A percentile compares a stretch with the other conserved stretches of the same genome.
Evolutionary conservation across 257 asterid genomes (phyloP).

Genomic region (Prunella vulgaris): DNA sequence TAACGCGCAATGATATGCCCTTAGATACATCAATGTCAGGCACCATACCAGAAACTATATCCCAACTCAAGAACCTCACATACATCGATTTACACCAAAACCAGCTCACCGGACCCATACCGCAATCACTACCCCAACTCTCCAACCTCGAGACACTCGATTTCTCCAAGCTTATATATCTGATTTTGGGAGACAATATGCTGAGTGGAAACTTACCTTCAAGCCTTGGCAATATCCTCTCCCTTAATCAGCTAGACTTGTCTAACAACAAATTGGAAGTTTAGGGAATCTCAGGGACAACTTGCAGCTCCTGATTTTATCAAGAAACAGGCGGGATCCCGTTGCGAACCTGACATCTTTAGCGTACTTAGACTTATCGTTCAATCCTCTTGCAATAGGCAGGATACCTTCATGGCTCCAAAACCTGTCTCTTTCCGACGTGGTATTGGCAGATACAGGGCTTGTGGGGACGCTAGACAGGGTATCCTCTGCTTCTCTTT

Average conservation of each 20-base stretch:
- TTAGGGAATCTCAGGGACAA: constrained; percentile 37
- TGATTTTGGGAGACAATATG: constrained; percentile 42
- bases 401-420: constrained; percentile 46
- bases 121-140: constrained; percentile 36
- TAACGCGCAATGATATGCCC: too few relatives aligned
- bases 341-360: too few relatives aligned
- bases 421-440: constrained; percentile 31
- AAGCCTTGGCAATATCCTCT: constrained; percentile 42
- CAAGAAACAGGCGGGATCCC: too few relatives aligned
- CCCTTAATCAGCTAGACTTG: constrained; percentile 35
- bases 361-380: background rate
- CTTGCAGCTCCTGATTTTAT: too few relatives aligned
- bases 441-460: constrained; percentile 40
- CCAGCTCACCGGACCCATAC: constrained; percentile 41
- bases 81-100: constrained; percentile 7
- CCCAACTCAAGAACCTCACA: too few relatives aligned
- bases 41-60: too few relatives aligned
- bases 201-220: constrained; percentile 54
- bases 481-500: too few relatives aligned
- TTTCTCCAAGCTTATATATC: constrained; percentile 27
- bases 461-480: constrained; percentile 39
- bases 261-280: constrained; percentile 48
- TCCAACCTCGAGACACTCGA: constrained; percentile 19
- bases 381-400: constrained; percentile 46
- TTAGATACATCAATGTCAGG: too few relatives aligned